These are phyloP conservation scores for Kitagawia praeruptora DNA, from an alignment of 129 eudicot genomes.

Conservation along the genomic window DNA sequence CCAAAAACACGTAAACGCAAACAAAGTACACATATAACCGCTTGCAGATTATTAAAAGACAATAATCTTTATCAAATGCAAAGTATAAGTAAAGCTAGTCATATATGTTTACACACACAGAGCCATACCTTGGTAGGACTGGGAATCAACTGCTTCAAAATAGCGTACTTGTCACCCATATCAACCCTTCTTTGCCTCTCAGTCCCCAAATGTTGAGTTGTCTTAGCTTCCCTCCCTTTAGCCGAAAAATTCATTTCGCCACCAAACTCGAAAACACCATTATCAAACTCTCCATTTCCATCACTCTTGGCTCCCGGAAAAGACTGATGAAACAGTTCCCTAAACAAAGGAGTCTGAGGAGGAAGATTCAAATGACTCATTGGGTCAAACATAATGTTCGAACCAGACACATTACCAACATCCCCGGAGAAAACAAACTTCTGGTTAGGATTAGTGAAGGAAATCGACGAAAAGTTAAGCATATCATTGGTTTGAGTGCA, in stretches of 20 bases:
- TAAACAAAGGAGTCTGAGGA: slow-evolving; percentile 69
- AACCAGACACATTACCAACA: neutral
- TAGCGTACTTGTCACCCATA: slow-evolving; percentile 52
- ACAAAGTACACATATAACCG: neutral
- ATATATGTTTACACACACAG: neutral
- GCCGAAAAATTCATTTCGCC: slow-evolving; percentile 37
- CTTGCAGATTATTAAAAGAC: neutral
- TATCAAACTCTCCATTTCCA: slow-evolving; percentile 24
- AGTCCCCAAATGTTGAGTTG: slow-evolving; percentile 62
- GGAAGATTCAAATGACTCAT: slow-evolving; percentile 56
- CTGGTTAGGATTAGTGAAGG: slow-evolving; percentile 30
- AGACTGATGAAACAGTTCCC: slow-evolving; percentile 72
- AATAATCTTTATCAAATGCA: neutral
- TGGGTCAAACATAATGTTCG: slow-evolving; percentile 43
- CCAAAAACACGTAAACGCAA: neutral
- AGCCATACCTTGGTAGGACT: slow-evolving; percentile 64
- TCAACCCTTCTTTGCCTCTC: slow-evolving; percentile 73
- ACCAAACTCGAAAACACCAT: slow-evolving; percentile 59
- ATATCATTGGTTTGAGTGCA: slow-evolving; percentile 55
- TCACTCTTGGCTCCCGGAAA: slow-evolving; percentile 21
- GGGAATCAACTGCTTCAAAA: slow-evolving; percentile 58
- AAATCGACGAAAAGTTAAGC: slow-evolving; percentile 54
- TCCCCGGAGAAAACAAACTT: slow-evolving; percentile 11
- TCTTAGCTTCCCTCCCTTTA: slow-evolving; percentile 38
- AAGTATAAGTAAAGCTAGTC: neutral